Base-by-base conservation (phyloP, 2,329 filamentous ascomycete species). In the Tothia fuscella region DNA sequence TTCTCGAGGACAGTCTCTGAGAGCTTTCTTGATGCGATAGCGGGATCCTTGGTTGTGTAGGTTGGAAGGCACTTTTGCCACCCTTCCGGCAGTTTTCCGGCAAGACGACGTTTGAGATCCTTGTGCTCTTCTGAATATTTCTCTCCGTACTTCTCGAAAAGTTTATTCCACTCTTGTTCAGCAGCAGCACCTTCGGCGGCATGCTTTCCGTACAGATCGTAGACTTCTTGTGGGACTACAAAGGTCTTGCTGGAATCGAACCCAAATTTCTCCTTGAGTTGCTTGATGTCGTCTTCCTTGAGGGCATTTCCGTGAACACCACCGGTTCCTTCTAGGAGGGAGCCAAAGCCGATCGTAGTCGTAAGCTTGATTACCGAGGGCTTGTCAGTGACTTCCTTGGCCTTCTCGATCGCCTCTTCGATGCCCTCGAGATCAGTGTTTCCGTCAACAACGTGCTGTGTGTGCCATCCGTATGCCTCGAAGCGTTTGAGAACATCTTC, bases 331-430 rank as follows among this genome's bases (percentile, higher is more conserved):
- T 93, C 77, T 56, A 91, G 78, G 66, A 82, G 77, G 55, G 91
- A 96, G 56, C 91, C 91, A 68, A 81, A 98, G 57, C 91, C 91
- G 61, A 98, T 98, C 64, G 84, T 96, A 61, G 91, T 98, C 62
- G 80, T 87, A 56, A 98, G 78, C 74, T 93, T 88, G 74, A 98
- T 95, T 58, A 98, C 71, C 47, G 88, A 82, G 50, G 91, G 91
- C 82, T 96, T 98, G 75, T 96, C 78, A 65, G 78, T 96, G 66
- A 93, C 82, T 51, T 79, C 71, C 72, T 89, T 79, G 63, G 79
- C 82, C 70, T 83, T 76, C 65, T 79, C 76, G 64, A 98, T 83
- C 55, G 91, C 91, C 48, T 74, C 78, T 71, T 93, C 87, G 47
- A 98, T 96, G 58, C 65, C 78, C 51, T 79, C 80, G 44, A 95